Conservation (phyloP, 306 rosid species). For the Cicer yamashitae region DNA sequence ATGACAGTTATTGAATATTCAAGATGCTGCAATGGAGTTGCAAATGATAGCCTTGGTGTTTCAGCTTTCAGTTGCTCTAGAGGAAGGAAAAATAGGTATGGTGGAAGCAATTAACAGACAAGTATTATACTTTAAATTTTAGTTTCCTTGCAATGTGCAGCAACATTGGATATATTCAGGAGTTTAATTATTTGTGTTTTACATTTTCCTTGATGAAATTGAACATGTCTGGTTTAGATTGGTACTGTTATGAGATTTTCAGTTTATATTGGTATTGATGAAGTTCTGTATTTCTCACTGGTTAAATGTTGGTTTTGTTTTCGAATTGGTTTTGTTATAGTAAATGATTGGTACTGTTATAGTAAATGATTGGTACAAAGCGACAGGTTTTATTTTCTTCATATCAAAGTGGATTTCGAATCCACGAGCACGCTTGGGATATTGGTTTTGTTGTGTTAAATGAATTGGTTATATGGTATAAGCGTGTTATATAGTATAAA, state of each 20-base stretch:
- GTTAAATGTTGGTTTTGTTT: too few relatives aligned
- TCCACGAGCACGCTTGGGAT: too few relatives aligned
- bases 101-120: slow-evolving; percentile 5
- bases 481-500: too few relatives aligned
- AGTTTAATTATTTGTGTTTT: background rate
- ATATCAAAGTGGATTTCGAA: too few relatives aligned
- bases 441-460: too few relatives aligned
- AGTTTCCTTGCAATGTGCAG: background rate
- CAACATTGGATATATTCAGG: background rate
- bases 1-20: background rate
- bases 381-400: too few relatives aligned
- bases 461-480: too few relatives aligned
- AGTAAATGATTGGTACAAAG: too few relatives aligned
- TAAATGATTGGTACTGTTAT: too few relatives aligned
- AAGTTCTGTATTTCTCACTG: background rate
- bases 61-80: background rate
- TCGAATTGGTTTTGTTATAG: too few relatives aligned
- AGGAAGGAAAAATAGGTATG: background rate
- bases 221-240: background rate
- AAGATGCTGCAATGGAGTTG: background rate
- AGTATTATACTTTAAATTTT: background rate
- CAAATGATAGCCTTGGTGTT: background rate
- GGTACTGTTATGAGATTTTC: background rate
- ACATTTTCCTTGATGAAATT: background rate
- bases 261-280: background rate